phyloP scores from a whole-genome alignment of 129 eudicot species.

The Flaveria trinervia region DNA sequence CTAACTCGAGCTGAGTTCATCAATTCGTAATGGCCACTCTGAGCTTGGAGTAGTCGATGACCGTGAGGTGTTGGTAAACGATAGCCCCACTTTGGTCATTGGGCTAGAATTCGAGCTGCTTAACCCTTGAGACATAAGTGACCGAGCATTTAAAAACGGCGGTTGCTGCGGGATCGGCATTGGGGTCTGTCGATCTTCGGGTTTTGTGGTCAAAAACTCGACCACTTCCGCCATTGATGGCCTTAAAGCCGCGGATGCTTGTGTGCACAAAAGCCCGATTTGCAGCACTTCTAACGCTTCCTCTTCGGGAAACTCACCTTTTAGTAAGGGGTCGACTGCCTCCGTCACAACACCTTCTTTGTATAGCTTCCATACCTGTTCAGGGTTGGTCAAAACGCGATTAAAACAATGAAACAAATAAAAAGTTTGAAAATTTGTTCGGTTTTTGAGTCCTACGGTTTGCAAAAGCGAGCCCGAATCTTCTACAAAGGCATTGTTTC shows the following conservation, averaged over 20 bases:
- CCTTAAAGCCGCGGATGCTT: conserved; percentile 60
- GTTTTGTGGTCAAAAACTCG: conserved; percentile 41
- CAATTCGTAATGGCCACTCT: conserved; percentile 49
- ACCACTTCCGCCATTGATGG: conserved; percentile 78
- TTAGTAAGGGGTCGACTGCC: conserved; percentile 52
- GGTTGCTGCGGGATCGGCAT: conserved; percentile 64
- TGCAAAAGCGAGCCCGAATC: conserved; percentile 67
- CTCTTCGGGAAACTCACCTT: conserved; percentile 44
- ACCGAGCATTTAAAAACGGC: conserved; percentile 54
- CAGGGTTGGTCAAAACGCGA: background rate
- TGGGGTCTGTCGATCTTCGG: conserved; percentile 39
- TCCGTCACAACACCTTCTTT: conserved; percentile 45
- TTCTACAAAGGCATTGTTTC: conserved; percentile 62
- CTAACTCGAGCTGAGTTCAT: conserved; percentile 38
- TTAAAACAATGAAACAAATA: background rate
- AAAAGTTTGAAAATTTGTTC: background rate
- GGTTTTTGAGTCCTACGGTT: conserved; percentile 44
- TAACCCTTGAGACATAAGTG: conserved; percentile 37
- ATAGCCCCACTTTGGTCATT: conserved; percentile 39
- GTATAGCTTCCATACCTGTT: conserved; percentile 68
- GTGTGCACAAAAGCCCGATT: conserved; percentile 71
- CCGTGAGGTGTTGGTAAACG: conserved; percentile 53
- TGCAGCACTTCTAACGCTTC: conserved; percentile 52
- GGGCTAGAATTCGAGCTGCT: conserved; percentile 43
- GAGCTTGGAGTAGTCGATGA: conserved; percentile 63